Conservation (phyloP, 1,284 basidiomycete genomes). For the Phlebopus sp. region DNA sequence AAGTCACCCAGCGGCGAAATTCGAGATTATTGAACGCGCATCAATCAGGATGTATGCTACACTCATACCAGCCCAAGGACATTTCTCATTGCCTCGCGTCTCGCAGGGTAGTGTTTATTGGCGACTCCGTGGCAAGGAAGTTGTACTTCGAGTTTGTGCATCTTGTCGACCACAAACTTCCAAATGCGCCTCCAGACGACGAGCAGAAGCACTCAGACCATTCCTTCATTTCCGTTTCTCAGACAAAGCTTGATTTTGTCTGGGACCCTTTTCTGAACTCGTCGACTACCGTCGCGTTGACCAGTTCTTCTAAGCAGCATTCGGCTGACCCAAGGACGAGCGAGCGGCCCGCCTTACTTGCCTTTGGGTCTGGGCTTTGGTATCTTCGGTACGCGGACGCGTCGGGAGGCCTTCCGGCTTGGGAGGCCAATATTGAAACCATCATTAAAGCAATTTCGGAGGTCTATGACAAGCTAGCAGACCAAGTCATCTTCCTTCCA, state of each 20-base stretch:
- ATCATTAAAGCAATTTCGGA: conserved; percentile 52
- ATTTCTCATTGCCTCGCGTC: conserved; percentile 51
- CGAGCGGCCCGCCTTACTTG: conserved; percentile 58
- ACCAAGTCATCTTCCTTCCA: conserved; percentile 73
- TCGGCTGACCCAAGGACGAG: conserved; percentile 1
- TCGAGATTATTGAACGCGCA: conserved; percentile 8
- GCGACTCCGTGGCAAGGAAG: conserved; percentile 81
- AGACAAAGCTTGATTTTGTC: conserved; percentile 61
- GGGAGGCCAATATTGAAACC: conserved; percentile 70
- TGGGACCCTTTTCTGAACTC: conserved; percentile 84
- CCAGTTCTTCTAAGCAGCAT: conserved; percentile 21
- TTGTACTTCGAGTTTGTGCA: conserved; percentile 76
- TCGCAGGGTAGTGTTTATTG: conserved; percentile 69
- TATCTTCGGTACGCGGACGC: conserved; percentile 70
- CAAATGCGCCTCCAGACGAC: conserved; percentile 51
- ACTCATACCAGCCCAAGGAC: conserved; percentile 57
- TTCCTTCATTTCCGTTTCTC: conserved; percentile 41
- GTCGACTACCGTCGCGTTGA: conserved; percentile 46
- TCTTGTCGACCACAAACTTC: conserved; percentile 53
- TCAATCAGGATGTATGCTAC: conserved; percentile 69
- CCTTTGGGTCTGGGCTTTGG: conserved; percentile 86
- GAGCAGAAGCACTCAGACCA: conserved; percentile 71
- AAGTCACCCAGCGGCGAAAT: conserved; percentile 18
- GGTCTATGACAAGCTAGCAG: conserved; percentile 47
- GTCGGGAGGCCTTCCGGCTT: conserved; percentile 73